Evolutionary conservation across 31 red algal genomes (phyloP), one percentile per base, ranked within the genome.

Genomic region (Asparagopsis taxiformis): DNA sequence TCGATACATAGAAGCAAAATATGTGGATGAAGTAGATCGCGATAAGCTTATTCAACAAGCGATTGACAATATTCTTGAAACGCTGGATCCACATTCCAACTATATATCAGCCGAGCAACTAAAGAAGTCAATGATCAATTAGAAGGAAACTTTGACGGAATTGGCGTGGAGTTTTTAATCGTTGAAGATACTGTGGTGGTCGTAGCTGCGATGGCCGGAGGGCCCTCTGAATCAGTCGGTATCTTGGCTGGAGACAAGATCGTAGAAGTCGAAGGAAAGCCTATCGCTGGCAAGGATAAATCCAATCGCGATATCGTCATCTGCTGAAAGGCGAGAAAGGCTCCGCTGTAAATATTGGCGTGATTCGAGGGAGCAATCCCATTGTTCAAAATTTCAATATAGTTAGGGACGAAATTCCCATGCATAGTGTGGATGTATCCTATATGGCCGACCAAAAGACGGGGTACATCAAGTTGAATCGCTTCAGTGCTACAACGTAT

Each of bases 161-260:
- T 72, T 7, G 67, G 67, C 8, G 59, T 72, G 10, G 67, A 59
- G 28, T 59, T 58, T 58, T 31, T 58, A 16, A 72, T 72, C 17
- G n/a, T 57, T 30, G 67, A 72, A 30, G 67, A 58, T 58, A 72
- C 67, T 7, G 15, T 72, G 8, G 5, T 58, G 20, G 67, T 72
- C 7, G 49, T 72, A 22, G 10, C 48, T 11, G 51, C 67, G 15
- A 57, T 72, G 9, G 49, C 7, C 8, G 67, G 49, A 8, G 49
- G 50, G 7, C 67, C 67, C 15, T 57, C 67, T 59, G 67, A 57
- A 29, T 9, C 10, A 26, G 50, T 17, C 7, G 67, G 67, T 8
- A 30, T 72, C 50, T 25, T 59, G 29, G 67, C 67, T 21, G 50
- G 46, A 8, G 67, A 72, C 26, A 57, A 72, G 59, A 72, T 72